phyloP scores from a whole-genome alignment of 345 rosid genomes.

The Brassica carinata region DNA sequence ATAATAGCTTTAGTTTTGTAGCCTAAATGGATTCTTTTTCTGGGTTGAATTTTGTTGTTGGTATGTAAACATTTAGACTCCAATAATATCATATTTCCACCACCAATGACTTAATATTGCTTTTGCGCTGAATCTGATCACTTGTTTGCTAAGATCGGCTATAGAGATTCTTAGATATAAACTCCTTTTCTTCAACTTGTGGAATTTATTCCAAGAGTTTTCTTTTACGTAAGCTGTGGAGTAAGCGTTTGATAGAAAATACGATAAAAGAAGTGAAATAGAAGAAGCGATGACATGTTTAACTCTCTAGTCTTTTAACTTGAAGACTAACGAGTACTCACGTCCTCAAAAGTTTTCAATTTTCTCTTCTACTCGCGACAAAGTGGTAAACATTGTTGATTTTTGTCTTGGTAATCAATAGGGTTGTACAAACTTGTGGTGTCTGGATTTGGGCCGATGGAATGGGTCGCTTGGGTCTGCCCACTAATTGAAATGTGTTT shows the following conservation, averaged over 20 bases:
- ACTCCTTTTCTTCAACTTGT: background rate
- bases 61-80: background rate
- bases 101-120: background rate
- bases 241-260: background rate
- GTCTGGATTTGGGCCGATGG: background rate
- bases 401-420: background rate
- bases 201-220: no score
- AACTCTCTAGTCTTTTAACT: background rate
- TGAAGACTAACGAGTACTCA: background rate
- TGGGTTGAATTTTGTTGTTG: background rate
- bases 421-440: background rate
- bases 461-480: constrained; percentile 5
- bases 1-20: background rate
- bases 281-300: background rate
- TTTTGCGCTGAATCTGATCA: background rate
- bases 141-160: background rate
- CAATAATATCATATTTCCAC: background rate
- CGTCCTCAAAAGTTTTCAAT: background rate
- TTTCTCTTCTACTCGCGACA: background rate
- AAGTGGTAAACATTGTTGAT: background rate
- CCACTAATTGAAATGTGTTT: background rate
- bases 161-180: no score
- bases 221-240: no score
- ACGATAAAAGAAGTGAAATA: background rate
- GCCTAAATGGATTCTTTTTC: no score